These are phyloP conservation scores for Osmozyma mogii DNA, from an alignment of 805 yeast species.

Conservation along the genomic window DNA sequence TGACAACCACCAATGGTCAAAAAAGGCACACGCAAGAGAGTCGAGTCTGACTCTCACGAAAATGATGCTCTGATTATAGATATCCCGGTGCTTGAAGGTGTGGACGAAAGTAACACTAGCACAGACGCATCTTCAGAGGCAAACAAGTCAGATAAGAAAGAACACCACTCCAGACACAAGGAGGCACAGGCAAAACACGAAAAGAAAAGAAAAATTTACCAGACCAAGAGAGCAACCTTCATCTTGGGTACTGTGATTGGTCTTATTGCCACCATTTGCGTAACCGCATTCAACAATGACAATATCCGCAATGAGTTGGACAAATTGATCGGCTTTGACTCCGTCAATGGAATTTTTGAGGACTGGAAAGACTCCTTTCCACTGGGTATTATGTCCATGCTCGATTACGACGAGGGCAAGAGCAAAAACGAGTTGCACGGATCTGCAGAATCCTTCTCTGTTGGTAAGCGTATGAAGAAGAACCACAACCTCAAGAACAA, in stretches of 20 bases:
- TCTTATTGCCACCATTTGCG: slow-evolving; percentile 51
- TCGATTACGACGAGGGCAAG: slow-evolving; percentile 46
- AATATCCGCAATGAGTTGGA: slow-evolving; percentile 40
- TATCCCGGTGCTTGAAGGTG: too few species aligned
- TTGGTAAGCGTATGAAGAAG: slow-evolving; percentile 56
- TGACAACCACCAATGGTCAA: too few species aligned
- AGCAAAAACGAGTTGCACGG: slow-evolving; percentile 33
- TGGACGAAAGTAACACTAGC: too few species aligned
- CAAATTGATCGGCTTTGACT: slow-evolving; percentile 42
- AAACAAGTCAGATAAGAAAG: too few species aligned
- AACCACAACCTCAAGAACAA: slow-evolving; percentile 47
- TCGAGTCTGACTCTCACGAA: too few species aligned
- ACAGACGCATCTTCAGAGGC: too few species aligned
- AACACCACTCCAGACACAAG: slow-evolving; percentile 3
- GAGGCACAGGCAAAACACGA: slow-evolving; percentile 2
- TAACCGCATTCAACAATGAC: slow-evolving; percentile 35
- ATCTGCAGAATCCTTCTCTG: slow-evolving; percentile 78
- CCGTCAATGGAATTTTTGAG: slow-evolving; percentile 49
- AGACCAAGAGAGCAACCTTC: slow-evolving; percentile 53
- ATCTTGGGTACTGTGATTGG: slow-evolving; percentile 71
- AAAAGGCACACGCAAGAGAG: too few species aligned
- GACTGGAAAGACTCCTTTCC: slow-evolving; percentile 71
- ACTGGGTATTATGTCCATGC: slow-evolving; percentile 46
- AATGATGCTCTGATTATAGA: too few species aligned
- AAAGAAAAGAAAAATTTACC: slow-evolving; percentile 21